Percentiles rank a stretch among this genome's conserved stretches.
phyloP scores from a whole-genome alignment of 2,329 filamentous ascomycete genomes.

The Stagonosporopsis cucurbitacearum region DNA sequence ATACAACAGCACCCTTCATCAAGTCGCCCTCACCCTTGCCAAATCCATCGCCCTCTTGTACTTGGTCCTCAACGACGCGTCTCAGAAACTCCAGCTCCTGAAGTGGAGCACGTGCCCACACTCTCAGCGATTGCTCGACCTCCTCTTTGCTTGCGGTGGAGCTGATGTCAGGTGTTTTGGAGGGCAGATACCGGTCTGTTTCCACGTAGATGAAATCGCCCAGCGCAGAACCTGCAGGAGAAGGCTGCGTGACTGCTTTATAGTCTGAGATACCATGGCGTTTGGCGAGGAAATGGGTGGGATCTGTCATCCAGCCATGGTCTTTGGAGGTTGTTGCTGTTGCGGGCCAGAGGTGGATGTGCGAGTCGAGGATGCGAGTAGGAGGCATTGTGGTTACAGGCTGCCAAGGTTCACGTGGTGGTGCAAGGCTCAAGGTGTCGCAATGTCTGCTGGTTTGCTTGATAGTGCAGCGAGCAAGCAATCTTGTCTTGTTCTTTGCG shows the following conservation, averaged over 20 bases:
- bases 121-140: slow-evolving; percentile 34
- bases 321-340: slow-evolving; percentile 65
- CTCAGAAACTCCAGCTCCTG: slow-evolving; percentile 74
- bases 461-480: background rate
- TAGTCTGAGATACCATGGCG: slow-evolving; percentile 73
- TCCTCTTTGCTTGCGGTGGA: slow-evolving; percentile 5
- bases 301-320: slow-evolving; percentile 70
- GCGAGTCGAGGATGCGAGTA: slow-evolving; percentile 64
- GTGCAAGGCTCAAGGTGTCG: background rate
- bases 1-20: slow-evolving; percentile 75
- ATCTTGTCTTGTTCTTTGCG: background rate
- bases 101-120: slow-evolving; percentile 72
- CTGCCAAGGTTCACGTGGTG: background rate
- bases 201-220: slow-evolving; percentile 81
- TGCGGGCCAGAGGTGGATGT: slow-evolving; percentile 85
- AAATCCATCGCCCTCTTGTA: slow-evolving; percentile 67
- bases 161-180: slow-evolving; percentile 7
- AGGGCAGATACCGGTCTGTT: slow-evolving; percentile 67
- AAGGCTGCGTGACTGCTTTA: slow-evolving; percentile 28
- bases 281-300: slow-evolving; percentile 62
- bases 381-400: slow-evolving; percentile 15
- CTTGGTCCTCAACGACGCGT: slow-evolving; percentile 68
- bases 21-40: slow-evolving; percentile 57
- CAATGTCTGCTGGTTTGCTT: background rate
- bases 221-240: slow-evolving; percentile 14